Evolutionary conservation across 2,329 filamentous ascomycete genomes (phyloP), one percentile per base, ranked within the genome.

Genomic region (Paraphoma chrysanthemicola): DNA sequence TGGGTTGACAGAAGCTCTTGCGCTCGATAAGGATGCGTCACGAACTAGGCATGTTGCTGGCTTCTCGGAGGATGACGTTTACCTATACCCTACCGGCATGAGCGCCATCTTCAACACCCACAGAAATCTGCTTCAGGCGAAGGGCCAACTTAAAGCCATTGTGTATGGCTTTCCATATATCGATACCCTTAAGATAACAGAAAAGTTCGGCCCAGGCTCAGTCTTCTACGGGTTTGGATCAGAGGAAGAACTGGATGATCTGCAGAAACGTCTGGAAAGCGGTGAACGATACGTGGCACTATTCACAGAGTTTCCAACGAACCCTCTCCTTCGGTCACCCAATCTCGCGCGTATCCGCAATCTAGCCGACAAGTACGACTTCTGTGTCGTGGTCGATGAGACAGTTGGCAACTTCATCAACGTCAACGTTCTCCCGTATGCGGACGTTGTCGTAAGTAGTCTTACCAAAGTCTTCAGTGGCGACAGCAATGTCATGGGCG

Each of bases 111-210:
- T 92, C 80, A 92, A 92, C 66, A 85, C 91, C 0, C 95, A 99
- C 73, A 88, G 90, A 47, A 86, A 86, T 43, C 80, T 97, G 48
- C 80, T 94, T 60, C 80, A 82, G 49, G 83, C 86, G 0, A 86
- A 88, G 38, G 87, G 88, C 3, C 56, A 65, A n/a, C 72, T 86
- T 57, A 90, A 91, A 77, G 96, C 92, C 75, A 88, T 99, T 71
- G 93, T 90, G 70, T 97, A 92, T 70, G 95, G 95, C n/a, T 99
- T 99, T 67, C 93, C 95, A 0, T 99, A 99, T 68, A 92, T 97
- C 50, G 95, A 99, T 77, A 97, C 95, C 0, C 84, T 98, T 52
- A 99, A 99, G 75, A 92, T 97, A 48, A 81, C 98, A 5, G 83
- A 98, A 74, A 99, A 98, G 75, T 98, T 96, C 75, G 95, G 94